Base-by-base conservation (phyloP, 75 land plant species). In the Cupressus sempervirens region DNA sequence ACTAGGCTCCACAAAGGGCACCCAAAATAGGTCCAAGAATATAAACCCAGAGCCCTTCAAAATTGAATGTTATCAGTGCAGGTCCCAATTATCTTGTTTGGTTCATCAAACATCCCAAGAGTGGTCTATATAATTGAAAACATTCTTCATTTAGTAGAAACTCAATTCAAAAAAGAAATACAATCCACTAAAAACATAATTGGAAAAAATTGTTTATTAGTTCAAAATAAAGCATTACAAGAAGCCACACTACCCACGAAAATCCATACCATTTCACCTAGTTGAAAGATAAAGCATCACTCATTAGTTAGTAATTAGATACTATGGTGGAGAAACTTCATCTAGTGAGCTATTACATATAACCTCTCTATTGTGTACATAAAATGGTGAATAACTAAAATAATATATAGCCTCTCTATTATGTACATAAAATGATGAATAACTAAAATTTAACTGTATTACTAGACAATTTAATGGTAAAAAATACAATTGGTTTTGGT, bases 81-180 rank as follows among this genome's bases (percentile, higher is more conserved):
- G 97, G 96, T 0, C 97, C 97, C 79, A 95, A 77, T 67, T 87
- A 92, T 84, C 97, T 91, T 46, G 92, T 92, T 13, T 95, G 97
- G 62, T 94, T 95, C 97, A 95, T 92, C n/a, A 95, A 94, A 82
- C 92, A 92, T 35, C 94, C 96, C 16, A 95, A 90, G 43, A 94
- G 86, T 16, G 93, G 88, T 84, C 97, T 95, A 91, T 0, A n/a
- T n/a, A n/a, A 20, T 23, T 7, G 7, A 23, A 62, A 7, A 26
- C 67, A 62, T 62, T 7, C 7, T n/a, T 6, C 8, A 20, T 62
- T 62, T 7, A 62, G 26, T 62, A 23, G 7, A 0, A 4, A 23
- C 6, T 20, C n/a, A 6, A 23, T 5, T 62, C 26, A 1, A 2
- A n/a, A 62, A 62, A 23, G 9, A 5, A 62, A 62, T 6, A 6